Evolutionary conservation across 169 alveolate species (phyloP), one percentile per base, ranked within the genome.

Genomic region (Cryptosporidium bovis): DNA sequence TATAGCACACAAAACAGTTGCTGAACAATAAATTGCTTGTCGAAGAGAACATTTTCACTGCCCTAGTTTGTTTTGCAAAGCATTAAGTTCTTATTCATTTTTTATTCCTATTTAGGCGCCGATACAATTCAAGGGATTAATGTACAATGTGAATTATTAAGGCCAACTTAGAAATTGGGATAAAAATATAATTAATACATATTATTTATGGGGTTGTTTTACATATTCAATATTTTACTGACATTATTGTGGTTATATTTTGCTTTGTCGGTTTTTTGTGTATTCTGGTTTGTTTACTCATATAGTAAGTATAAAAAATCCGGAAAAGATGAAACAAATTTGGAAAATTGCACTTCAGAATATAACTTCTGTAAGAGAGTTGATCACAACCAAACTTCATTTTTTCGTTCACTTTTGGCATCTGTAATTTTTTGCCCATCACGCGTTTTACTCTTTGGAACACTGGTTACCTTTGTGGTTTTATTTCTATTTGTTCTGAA

Each of bases 361-460:
- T 71, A 33, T n/a, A n/a, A 56, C 33, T 56, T 56, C 40, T 71
- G 67, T 64, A 34, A 34, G 53, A 71, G 84, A 51, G 46, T 71
- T 29, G 84, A 71, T 64, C 16, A 71, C 44, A 53, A 20, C 29
- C 51, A 40, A 24, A 36, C 56, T 12, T 71, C 69, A 24, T 13
- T 71, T 2, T 71, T 56, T 1, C 33, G 56, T 13, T 71, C 67
- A 5, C 27, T 71, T 5, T 51, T 71, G 40, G 84, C 68, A n/a
- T 51, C 84, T 34, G 29, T 71, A 29, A 27, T 71, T 53, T 71
- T 50, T 15, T 53, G 84, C 84, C 84, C 84, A 7, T n/a, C 56
- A 31, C 66, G 84, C 33, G 36, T 71, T 33, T 16, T 71, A 3
- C 12, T 60, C 20, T 40, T 51, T 10, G 27, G 58, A 56, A 34